Percentiles rank a stretch among this genome's conserved stretches.
phyloP scores from a whole-genome alignment of 176 grass and related monocot genomes.

The barley (Hordeum vulgare) region DNA sequence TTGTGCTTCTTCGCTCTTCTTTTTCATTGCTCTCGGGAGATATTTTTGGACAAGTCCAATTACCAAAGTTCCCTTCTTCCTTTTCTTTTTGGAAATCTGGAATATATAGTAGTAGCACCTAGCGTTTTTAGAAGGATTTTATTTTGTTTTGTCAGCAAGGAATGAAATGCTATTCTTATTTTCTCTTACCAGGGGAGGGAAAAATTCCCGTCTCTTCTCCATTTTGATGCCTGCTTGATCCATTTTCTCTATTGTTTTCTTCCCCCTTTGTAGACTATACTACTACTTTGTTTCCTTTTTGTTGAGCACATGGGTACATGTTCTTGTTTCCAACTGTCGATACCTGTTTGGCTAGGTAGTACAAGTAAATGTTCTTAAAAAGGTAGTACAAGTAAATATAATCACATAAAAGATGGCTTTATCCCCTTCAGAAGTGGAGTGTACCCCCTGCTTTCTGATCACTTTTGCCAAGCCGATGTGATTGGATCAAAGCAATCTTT shows the following conservation, averaged over 20 bases:
- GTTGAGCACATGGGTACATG: slow-evolving; percentile 31
- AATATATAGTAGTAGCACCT: not conserved
- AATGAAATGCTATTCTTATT: not conserved
- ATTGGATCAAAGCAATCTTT: slow-evolving; percentile 8
- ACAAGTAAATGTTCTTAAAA: no score
- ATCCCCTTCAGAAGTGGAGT: not conserved
- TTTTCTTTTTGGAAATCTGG: not conserved
- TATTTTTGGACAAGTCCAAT: not conserved
- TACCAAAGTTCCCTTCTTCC: not conserved
- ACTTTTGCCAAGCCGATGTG: not conserved
- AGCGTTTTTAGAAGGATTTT: not conserved
- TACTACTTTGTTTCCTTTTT: slow-evolving; percentile 14
- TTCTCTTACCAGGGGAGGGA: not conserved
- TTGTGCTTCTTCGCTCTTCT: slow-evolving; percentile 6
- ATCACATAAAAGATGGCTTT: not conserved
- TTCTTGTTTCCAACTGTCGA: slow-evolving; percentile 41
- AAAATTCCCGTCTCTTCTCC: not conserved
- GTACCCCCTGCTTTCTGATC: not conserved
- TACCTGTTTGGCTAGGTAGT: slow-evolving; percentile 1
- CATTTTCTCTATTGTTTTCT: not conserved
- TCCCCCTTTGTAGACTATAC: not conserved
- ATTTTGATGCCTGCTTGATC: slow-evolving; percentile 11
- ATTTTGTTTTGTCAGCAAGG: not conserved
- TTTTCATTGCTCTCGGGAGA: not conserved
- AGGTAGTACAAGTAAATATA: slow-evolving; percentile 5